Conservation (phyloP, 2,329 filamentous ascomycete species). For the Xenoacremonium recifei region DNA sequence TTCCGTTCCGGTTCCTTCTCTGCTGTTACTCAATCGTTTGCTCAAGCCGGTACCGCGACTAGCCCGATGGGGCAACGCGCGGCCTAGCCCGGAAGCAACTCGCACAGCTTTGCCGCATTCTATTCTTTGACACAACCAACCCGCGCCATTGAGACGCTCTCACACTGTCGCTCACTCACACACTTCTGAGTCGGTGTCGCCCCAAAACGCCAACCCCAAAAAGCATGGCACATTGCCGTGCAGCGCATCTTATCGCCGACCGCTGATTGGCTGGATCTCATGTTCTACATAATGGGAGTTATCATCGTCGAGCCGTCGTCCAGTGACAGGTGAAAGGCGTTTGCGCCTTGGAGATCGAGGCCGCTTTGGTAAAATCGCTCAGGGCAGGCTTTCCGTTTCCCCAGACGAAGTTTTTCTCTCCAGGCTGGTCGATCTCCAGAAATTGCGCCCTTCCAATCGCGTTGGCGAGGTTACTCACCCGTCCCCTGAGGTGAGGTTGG, state of each 20-base stretch:
- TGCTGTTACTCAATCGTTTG: constrained; percentile 28
- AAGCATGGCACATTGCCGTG: constrained; percentile 18
- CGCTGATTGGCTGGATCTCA: constrained; percentile 24
- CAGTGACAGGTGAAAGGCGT: constrained; percentile 14
- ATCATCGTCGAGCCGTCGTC: constrained; percentile 21
- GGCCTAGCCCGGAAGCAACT: too few species aligned
- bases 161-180: background rate
- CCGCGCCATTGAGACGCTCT: too few species aligned
- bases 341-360: constrained; percentile 10
- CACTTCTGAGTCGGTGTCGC: constrained; percentile 4
- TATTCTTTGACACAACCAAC: background rate
- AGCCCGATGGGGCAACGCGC: constrained; percentile 16
- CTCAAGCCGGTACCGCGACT: constrained; percentile 13
- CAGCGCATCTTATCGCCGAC: constrained; percentile 28
- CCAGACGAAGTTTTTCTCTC: constrained; percentile 21
- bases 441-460: background rate
- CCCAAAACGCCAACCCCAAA: constrained; percentile 19
- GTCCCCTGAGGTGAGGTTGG: too few species aligned
- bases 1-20: constrained; percentile 24
- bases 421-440: background rate
- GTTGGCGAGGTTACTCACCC: constrained; percentile 1
- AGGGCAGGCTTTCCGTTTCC: constrained; percentile 20
- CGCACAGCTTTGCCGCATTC: background rate
- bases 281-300: constrained; percentile 35
- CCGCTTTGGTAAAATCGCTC: constrained; percentile 25